A percentile compares a stretch with the other conserved stretches of the same genome.
phyloP scores from a whole-genome alignment of 495 filamentous ascomycete genomes.

The Penicillium flavigenum region DNA sequence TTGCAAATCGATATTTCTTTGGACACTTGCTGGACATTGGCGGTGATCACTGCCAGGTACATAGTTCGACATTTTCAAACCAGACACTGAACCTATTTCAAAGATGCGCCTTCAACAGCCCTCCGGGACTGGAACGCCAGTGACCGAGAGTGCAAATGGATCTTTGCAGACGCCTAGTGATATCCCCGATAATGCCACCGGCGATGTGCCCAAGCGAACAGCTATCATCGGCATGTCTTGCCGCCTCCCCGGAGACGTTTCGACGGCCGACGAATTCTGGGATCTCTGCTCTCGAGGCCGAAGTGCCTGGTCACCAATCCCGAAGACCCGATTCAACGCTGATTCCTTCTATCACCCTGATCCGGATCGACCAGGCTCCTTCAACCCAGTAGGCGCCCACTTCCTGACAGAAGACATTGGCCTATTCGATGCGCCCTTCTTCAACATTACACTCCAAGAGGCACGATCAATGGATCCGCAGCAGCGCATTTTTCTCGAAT shows the following conservation, averaged over 20 bases:
- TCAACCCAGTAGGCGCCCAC: slow-evolving; percentile 29
- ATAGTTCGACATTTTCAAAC: slow-evolving; percentile 16
- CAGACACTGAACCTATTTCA: slow-evolving; percentile 1
- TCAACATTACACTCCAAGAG: slow-evolving; percentile 44
- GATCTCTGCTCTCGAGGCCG: slow-evolving; percentile 41
- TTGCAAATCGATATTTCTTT: slow-evolving; percentile 5
- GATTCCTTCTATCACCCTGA: slow-evolving; percentile 46
- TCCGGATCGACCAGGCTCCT: slow-evolving; percentile 27
- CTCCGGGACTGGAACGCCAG: slow-evolving; percentile 20
- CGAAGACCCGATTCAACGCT: slow-evolving; percentile 42
- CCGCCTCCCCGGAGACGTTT: slow-evolving; percentile 49
- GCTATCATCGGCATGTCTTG: slow-evolving; percentile 52
- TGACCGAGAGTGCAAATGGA: not conserved
- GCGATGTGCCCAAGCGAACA: slow-evolving; percentile 28
- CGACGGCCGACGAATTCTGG: slow-evolving; percentile 58
- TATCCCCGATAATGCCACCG: not conserved
- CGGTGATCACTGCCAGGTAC: slow-evolving; percentile 13
- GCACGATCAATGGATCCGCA: slow-evolving; percentile 50
- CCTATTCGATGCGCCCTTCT: slow-evolving; percentile 59
- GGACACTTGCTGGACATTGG: slow-evolving; percentile 11
- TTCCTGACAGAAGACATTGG: slow-evolving; percentile 52
- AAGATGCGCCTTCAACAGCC: slow-evolving; percentile 27
- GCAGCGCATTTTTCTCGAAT: slow-evolving; percentile 47
- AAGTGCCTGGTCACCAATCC: slow-evolving; percentile 30
- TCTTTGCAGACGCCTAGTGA: not conserved